Conservation (phyloP, 2,329 filamentous ascomycete species). For the Lachnellula occidentalis region DNA sequence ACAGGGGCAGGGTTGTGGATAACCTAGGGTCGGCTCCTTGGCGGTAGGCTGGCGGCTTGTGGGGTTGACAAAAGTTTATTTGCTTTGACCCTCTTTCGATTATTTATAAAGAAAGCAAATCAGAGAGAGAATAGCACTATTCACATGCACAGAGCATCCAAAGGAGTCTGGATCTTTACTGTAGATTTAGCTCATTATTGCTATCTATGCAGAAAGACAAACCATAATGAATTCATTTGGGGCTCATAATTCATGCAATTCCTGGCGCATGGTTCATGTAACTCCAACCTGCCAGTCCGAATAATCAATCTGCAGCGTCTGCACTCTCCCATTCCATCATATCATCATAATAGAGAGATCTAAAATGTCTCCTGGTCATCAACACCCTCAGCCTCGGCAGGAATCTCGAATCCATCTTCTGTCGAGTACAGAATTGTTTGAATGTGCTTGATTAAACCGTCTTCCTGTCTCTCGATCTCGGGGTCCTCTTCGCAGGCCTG, state of each 20-base stretch:
- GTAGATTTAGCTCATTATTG: conserved; percentile 2
- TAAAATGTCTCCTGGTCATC: conserved; percentile 80
- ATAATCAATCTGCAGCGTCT: conserved; percentile 17
- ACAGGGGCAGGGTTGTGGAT: conserved; percentile 1
- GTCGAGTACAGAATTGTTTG: conserved; percentile 97
- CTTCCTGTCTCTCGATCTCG: conserved; percentile 89
- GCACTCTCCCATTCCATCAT: conserved; percentile 16
- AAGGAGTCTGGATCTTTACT: too few species aligned
- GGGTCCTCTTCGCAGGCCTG: conserved; percentile 88
- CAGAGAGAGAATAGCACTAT: conserved; percentile 10
- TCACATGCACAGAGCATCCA: background rate
- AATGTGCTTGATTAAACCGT: conserved; percentile 88
- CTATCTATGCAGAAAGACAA: conserved; percentile 15
- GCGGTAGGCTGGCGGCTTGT: background rate
- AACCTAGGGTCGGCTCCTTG: background rate
- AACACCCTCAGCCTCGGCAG: conserved; percentile 59
- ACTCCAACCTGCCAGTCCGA: conserved; percentile 21
- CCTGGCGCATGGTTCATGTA: conserved; percentile 17
- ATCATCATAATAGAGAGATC: conserved; percentile 19
- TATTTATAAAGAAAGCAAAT: background rate
- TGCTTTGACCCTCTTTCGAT: conserved; percentile 8
- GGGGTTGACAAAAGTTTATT: background rate
- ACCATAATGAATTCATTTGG: conserved; percentile 12
- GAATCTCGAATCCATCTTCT: conserved; percentile 88
- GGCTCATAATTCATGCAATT: conserved; percentile 19